phyloP scores from a whole-genome alignment of 345 rosid genomes.

The Camelina sativa region DNA sequence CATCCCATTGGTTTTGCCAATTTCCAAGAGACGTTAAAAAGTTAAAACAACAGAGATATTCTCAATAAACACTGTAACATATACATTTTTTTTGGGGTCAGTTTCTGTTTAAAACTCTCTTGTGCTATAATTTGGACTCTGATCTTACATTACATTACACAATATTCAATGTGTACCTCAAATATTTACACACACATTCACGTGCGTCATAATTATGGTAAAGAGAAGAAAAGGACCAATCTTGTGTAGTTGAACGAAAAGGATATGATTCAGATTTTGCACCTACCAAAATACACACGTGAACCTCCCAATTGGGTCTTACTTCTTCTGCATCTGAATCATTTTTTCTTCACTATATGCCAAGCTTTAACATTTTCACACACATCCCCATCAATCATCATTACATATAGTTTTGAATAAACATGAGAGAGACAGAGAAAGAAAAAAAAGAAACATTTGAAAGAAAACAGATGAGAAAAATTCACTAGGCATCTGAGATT shows the following conservation, averaged over 20 bases:
- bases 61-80: constrained; percentile 21
- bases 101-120: background rate
- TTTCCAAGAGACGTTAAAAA: constrained; percentile 28
- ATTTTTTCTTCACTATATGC: constrained; percentile 28
- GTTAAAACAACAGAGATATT: constrained; percentile 32
- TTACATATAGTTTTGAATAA: constrained; percentile 19
- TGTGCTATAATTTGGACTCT: constrained; percentile 20
- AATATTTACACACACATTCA: constrained; percentile 12
- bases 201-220: constrained; percentile 21
- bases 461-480: constrained; percentile 23
- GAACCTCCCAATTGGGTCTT: constrained; percentile 10
- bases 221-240: constrained; percentile 37
- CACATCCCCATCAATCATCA: constrained; percentile 37
- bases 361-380: constrained; percentile 30
- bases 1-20: constrained; percentile 24
- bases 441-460: background rate
- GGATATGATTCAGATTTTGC: constrained; percentile 26
- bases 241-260: constrained; percentile 26
- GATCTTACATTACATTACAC: background rate
- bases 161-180: background rate
- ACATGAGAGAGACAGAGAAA: constrained; percentile 15
- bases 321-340: constrained; percentile 25
- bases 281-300: constrained; percentile 33
- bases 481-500: constrained; percentile 29
- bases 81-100: constrained; percentile 7